Base-by-base conservation (phyloP, 805 yeast genomes). In the Grigorovia humatica region DNA sequence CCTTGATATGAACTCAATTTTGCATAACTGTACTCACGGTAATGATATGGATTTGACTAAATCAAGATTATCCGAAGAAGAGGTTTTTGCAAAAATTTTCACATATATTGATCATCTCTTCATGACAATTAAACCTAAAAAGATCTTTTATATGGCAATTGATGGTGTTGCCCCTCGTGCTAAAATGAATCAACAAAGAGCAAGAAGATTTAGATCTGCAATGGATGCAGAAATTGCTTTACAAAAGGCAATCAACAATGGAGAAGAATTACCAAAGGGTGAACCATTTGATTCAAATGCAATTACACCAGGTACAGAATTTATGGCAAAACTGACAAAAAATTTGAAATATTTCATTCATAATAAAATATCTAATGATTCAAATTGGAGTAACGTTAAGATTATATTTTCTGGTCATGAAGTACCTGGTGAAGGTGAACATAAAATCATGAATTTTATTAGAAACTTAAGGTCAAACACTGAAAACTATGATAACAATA, bases 161-260 rank as follows among this genome's bases (percentile, higher is more conserved):
- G 99, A 91, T 71, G 99, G 99, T 66, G 98, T 91, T 49, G 99
- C 99, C 0, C 99, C 99, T 44, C 76, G 99, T 66, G 99, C 99
- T 11, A 91, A 91, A 65, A 90, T 91, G 96, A 91, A 91, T 66
- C 98, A 91, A 70, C 99, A 91, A 70, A 80, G 99, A 70, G 82
- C 96, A 0, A 82, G 99, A 75, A 81, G 99, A 71, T 91, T 91
- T 69, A 77, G 96, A 69, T 82, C 96, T 32, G 98, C 96, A 0
- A 77, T 82, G 60, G 98, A 91, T 63, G 96, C 96, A 1, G 96
- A 91, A 65, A 81, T 80, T 57, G 82, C 82, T 49, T 64, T 85
- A 63, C 75, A 77, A 53, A 84, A 86, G 65, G 96, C 96, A 5
- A 72, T 83, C 44, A 77, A 76, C 35, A 74, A 78, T 19, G 96